Percentiles rank a stretch among this genome's conserved stretches.
Evolutionary conservation across 1,284 basidiomycete genomes (phyloP).

Genomic region (Pterulicium gracile): DNA sequence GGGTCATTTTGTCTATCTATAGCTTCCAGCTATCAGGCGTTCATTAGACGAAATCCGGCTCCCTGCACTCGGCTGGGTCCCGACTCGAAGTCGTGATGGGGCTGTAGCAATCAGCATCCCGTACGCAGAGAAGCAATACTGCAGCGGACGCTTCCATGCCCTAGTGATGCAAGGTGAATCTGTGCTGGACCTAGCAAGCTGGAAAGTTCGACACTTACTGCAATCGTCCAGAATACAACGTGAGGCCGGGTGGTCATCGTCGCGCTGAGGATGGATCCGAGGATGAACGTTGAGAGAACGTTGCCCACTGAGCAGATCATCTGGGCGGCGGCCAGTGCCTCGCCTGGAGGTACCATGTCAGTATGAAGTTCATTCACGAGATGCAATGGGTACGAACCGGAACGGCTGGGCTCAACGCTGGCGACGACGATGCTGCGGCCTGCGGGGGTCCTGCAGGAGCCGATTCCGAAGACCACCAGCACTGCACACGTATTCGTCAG

Average conservation of each 20-base stretch:
- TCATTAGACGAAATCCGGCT: too few relatives aligned
- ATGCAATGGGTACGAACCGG: not conserved
- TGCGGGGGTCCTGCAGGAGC: not conserved
- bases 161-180: not conserved
- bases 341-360: not conserved
- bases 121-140: not conserved
- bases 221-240: not conserved
- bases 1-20: too few relatives aligned
- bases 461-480: not conserved
- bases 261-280: conserved; percentile 1
- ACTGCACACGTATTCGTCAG: not conserved
- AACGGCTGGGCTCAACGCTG: not conserved
- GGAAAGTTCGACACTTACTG: not conserved
- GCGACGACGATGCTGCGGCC: not conserved
- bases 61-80: too few relatives aligned
- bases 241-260: not conserved
- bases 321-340: not conserved
- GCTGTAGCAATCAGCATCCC: not conserved
- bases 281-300: not conserved
- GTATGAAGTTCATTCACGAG: not conserved
- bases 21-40: too few relatives aligned
- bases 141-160: not conserved
- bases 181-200: not conserved
- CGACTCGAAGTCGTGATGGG: too few relatives aligned
- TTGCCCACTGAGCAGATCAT: conserved; percentile 1